A percentile compares a stretch with the other conserved stretches of the same genome.
Evolutionary conservation across 306 rosid genomes (phyloP).

Genomic region (Hippophae gyantsensis): DNA sequence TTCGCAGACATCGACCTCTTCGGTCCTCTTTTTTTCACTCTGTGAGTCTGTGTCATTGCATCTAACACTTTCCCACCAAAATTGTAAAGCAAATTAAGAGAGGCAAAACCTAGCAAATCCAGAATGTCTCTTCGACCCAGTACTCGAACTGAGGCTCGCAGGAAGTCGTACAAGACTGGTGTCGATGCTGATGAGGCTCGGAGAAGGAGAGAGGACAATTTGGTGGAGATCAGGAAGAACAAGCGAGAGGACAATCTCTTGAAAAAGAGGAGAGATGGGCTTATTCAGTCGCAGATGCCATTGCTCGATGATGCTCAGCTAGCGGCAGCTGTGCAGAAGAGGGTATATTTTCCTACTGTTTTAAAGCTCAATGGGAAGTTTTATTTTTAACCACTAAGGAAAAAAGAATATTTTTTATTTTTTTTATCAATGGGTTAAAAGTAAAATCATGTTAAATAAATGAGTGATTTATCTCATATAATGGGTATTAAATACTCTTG

Average conservation of each 20-base stretch:
- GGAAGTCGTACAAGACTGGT: conserved; percentile 52
- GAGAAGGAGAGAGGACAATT: conserved; percentile 50
- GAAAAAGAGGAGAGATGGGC: conserved; percentile 54
- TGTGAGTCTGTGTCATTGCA: no score
- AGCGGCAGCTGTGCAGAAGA: conserved; percentile 27
- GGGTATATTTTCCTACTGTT: conserved; percentile 15
- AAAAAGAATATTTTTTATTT: no score
- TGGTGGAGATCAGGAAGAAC: conserved; percentile 61
- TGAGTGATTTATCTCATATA: background rate
- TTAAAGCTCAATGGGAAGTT: background rate
- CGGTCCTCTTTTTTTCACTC: no score
- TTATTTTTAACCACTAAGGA: no score
- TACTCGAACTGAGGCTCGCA: conserved; percentile 41
- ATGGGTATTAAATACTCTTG: background rate
- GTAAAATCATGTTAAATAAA: no score
- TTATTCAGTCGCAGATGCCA: conserved; percentile 37
- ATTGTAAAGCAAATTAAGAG: no score
- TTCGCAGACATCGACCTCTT: no score
- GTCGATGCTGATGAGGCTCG: conserved; percentile 61
- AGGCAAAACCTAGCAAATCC: no score
- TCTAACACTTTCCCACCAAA: no score
- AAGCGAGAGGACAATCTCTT: conserved; percentile 48
- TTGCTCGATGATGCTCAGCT: conserved; percentile 30
- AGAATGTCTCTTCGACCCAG: conserved; percentile 60
- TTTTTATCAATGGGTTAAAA: no score